Conservation (phyloP, 306 rosid species). For the Cucumis melo region DNA sequence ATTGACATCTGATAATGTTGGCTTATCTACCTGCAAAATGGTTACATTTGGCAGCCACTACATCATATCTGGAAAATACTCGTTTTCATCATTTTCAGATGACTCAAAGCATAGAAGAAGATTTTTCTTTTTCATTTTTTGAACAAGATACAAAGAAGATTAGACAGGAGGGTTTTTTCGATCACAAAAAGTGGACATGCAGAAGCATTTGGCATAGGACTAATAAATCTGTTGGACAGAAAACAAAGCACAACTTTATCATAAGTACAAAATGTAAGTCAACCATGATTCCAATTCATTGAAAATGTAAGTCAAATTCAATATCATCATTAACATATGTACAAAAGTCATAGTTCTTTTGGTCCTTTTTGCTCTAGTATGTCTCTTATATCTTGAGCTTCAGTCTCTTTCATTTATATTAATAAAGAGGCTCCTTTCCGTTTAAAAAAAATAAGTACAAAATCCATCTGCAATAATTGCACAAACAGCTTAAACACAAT, state of each 20-base stretch:
- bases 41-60: neutral
- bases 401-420: too few relatives aligned
- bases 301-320: neutral
- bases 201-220: neutral
- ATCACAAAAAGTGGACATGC: neutral
- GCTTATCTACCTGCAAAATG: constrained; percentile 40
- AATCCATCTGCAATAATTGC: neutral
- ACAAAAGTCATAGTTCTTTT: too few relatives aligned
- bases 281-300: neutral
- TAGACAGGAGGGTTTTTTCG: neutral
- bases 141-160: neutral
- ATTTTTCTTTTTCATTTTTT: neutral
- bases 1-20: constrained; percentile 56
- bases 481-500: neutral
- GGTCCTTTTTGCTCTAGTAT: too few relatives aligned
- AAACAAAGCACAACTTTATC: neutral
- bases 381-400: too few relatives aligned
- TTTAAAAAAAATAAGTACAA: neutral
- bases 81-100: neutral
- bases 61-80: neutral
- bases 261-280: too few relatives aligned
- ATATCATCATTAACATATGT: neutral
- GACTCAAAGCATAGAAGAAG: neutral
- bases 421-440: too few relatives aligned
- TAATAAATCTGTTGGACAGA: neutral